Evolutionary conservation across 345 rosid genomes (phyloP).

Genomic region (Citrus medica): DNA sequence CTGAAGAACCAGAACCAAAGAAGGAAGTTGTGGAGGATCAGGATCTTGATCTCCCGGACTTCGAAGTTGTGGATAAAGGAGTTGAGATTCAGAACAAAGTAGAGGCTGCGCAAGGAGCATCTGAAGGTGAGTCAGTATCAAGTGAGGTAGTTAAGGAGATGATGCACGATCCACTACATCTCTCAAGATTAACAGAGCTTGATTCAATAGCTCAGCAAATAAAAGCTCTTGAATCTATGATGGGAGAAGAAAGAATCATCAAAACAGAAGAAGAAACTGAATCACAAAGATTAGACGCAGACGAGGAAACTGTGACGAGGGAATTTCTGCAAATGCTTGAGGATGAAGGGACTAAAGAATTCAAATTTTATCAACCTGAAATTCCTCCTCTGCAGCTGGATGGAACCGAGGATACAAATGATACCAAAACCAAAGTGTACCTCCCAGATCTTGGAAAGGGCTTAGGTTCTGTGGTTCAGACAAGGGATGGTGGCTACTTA

Average conservation of each 20-base stretch:
- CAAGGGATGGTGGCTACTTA: conserved; percentile 86
- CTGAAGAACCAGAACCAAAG: conserved; percentile 44
- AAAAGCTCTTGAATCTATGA: conserved; percentile 88
- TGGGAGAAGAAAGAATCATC: conserved; percentile 43
- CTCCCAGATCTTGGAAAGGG: conserved; percentile 89
- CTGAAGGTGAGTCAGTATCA: conserved; percentile 45
- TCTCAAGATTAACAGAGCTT: conserved; percentile 63
- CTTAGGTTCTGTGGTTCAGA: conserved; percentile 81
- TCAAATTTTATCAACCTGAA: conserved; percentile 39
- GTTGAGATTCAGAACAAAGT: conserved; percentile 67
- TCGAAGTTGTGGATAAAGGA: conserved; percentile 87
- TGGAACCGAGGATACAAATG: conserved; percentile 35
- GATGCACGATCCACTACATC: conserved; percentile 58
- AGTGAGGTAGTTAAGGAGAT: conserved; percentile 72
- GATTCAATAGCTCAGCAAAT: conserved; percentile 90
- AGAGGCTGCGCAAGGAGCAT: conserved; percentile 29
- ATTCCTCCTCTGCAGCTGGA: conserved; percentile 49
- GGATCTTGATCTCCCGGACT: conserved; percentile 61
- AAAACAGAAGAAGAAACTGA: conserved; percentile 44
- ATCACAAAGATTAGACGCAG: conserved; percentile 70
- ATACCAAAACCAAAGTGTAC: conserved; percentile 50
- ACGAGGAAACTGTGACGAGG: conserved; percentile 75
- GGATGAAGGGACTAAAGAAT: conserved; percentile 44
- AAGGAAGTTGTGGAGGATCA: conserved; percentile 32
- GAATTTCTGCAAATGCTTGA: conserved; percentile 92